phyloP scores from a whole-genome alignment of 2,329 filamentous ascomycete species.

The Aspergillus sp. region DNA sequence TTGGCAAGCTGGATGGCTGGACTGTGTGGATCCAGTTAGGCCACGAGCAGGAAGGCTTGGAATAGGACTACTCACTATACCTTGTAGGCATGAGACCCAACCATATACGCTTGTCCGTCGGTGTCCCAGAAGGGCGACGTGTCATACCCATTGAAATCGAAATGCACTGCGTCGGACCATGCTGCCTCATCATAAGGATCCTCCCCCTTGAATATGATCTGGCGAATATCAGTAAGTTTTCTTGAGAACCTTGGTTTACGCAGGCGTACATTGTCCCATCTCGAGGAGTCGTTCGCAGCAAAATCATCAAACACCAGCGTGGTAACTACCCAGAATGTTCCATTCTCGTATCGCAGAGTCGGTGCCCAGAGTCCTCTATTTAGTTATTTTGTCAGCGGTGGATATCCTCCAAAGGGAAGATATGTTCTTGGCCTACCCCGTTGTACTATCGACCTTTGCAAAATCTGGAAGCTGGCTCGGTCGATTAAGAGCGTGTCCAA shows the following conservation, averaged over 20 bases:
- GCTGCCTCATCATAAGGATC: neutral
- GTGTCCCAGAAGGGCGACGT: neutral
- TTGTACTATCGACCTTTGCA: too few species aligned
- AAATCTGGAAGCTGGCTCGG: constrained; percentile 28
- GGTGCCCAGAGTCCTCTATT: constrained; percentile 42
- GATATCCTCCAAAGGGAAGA: constrained; percentile 14
- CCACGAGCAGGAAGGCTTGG: too few species aligned
- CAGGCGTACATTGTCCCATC: too few species aligned
- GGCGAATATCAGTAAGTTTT: too few species aligned
- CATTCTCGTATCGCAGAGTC: constrained; percentile 40
- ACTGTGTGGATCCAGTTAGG: neutral
- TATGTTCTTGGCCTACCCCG: too few species aligned
- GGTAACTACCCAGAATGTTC: constrained; percentile 32
- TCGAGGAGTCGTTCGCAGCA: too few species aligned
- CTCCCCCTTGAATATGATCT: neutral
- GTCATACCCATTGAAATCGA: neutral
- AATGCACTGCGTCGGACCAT: neutral
- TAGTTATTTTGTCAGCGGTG: constrained; percentile 1
- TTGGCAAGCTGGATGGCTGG: neutral
- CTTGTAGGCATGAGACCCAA: too few species aligned
- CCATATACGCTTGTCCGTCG: neutral
- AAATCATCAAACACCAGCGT: neutral
- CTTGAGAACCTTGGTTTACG: too few species aligned
- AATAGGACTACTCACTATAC: too few species aligned
- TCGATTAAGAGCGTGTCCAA: constrained; percentile 23